Conservation (phyloP, 2,329 filamentous ascomycete genomes). For the Monosporascus sp. region DNA sequence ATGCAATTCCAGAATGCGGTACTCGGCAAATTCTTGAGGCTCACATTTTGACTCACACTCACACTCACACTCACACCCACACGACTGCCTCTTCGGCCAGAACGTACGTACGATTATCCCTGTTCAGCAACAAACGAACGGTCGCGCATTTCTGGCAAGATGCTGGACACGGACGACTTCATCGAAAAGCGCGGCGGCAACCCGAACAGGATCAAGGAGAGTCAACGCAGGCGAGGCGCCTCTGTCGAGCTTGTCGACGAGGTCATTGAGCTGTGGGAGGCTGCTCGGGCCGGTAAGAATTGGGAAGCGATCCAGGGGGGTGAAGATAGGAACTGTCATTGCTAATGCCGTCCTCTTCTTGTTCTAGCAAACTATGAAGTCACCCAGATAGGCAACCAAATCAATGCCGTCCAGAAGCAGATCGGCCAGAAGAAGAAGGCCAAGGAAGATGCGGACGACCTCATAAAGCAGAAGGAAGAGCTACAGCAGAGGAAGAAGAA, state of each 20-base stretch:
- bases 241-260: constrained; percentile 83
- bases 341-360: constrained; percentile 1
- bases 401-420: constrained; percentile 85
- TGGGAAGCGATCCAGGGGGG: no score
- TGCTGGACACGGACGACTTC: constrained; percentile 68
- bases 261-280: constrained; percentile 80
- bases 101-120: no score
- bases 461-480: constrained; percentile 66
- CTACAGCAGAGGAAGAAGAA: constrained; percentile 71
- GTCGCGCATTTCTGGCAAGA: constrained; percentile 27
- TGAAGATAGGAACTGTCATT: background rate
- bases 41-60: no score
- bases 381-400: constrained; percentile 74
- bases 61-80: no score
- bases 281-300: background rate
- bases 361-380: constrained; percentile 63
- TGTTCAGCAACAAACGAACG: no score
- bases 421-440: constrained; percentile 91
- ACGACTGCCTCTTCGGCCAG: no score
- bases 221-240: constrained; percentile 76
- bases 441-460: constrained; percentile 79
- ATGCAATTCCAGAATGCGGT: no score
- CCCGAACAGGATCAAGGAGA: constrained; percentile 86
- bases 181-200: constrained; percentile 84
- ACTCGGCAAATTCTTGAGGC: no score